Conservation (phyloP, 2,329 filamentous ascomycete genomes). For the Penicillium sp. region DNA sequence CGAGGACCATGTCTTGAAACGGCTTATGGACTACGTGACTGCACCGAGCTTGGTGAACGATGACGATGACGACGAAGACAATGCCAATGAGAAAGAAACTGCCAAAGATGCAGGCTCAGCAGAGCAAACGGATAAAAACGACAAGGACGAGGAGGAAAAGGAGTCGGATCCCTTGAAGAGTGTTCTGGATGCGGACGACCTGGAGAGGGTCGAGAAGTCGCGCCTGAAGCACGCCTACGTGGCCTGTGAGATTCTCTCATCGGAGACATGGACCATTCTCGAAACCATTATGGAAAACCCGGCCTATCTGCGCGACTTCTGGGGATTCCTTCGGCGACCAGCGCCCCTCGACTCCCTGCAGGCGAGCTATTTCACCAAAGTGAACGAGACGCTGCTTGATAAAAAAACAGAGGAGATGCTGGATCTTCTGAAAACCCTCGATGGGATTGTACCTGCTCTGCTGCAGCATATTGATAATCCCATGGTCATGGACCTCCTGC, state of each 20-base stretch:
- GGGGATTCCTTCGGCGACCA: conserved; percentile 82
- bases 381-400: conserved; percentile 95
- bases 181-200: conserved; percentile 40
- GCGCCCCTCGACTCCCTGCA: conserved; percentile 87
- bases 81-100: conserved; percentile 48
- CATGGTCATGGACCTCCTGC: conserved; percentile 94
- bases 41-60: conserved; percentile 63
- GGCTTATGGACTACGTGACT: conserved; percentile 86
- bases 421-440: conserved; percentile 78
- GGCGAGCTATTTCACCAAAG: conserved; percentile 97
- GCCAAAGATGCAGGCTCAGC: conserved; percentile 22
- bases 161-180: conserved; percentile 35
- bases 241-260: conserved; percentile 88
- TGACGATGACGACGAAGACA: conserved; percentile 54
- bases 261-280: conserved; percentile 94
- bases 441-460: conserved; percentile 79
- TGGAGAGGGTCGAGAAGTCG: conserved; percentile 82
- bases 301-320: conserved; percentile 76
- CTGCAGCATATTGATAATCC: conserved; percentile 93
- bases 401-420: conserved; percentile 99
- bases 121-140: conserved; percentile 14
- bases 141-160: conserved; percentile 44
- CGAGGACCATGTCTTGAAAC: conserved; percentile 79
- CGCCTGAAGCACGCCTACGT: conserved; percentile 93
- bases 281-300: conserved; percentile 88